These are phyloP conservation scores for Xylaria polymorpha DNA, from an alignment of 2,329 filamentous ascomycete species.

Conservation along the genomic window DNA sequence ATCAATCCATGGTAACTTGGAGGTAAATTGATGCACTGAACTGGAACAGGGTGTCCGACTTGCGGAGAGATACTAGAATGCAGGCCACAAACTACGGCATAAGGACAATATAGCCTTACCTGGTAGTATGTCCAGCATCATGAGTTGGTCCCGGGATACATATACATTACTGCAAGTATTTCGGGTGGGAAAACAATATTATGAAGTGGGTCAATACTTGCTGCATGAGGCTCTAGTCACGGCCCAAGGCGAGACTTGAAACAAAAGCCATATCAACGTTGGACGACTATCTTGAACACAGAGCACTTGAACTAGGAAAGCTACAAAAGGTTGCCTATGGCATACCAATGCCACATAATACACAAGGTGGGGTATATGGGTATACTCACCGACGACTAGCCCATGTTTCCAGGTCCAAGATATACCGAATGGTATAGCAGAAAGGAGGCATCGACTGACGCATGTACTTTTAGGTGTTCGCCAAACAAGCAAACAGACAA, in stretches of 20 bases:
- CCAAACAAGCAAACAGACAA: slow-evolving; percentile 18
- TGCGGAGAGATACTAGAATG: background rate
- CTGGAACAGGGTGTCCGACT: too few species aligned
- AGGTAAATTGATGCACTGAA: background rate
- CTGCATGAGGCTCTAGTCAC: background rate
- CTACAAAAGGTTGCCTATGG: slow-evolving; percentile 31
- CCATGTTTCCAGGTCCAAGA: slow-evolving; percentile 25
- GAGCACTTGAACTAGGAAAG: slow-evolving; percentile 32
- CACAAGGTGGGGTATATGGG: slow-evolving; percentile 37
- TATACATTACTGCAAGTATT: background rate
- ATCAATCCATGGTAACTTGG: background rate
- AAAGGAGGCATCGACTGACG: slow-evolving; percentile 14
- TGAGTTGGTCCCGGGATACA: too few species aligned
- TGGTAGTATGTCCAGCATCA: background rate
- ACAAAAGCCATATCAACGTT: slow-evolving; percentile 11
- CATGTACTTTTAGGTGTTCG: slow-evolving; percentile 23
- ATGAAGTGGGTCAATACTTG: background rate
- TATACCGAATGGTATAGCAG: slow-evolving; percentile 23
- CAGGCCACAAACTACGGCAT: background rate
- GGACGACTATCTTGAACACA: background rate
- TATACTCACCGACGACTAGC: slow-evolving; percentile 46
- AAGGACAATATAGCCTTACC: background rate
- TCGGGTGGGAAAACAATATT: background rate
- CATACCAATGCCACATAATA: slow-evolving; percentile 23
- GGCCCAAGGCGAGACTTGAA: background rate